Evolutionary conservation across 371 early-diverging fungal genomes (phyloP), one percentile per base, ranked within the genome.

Genomic region (Mortierella sp.): DNA sequence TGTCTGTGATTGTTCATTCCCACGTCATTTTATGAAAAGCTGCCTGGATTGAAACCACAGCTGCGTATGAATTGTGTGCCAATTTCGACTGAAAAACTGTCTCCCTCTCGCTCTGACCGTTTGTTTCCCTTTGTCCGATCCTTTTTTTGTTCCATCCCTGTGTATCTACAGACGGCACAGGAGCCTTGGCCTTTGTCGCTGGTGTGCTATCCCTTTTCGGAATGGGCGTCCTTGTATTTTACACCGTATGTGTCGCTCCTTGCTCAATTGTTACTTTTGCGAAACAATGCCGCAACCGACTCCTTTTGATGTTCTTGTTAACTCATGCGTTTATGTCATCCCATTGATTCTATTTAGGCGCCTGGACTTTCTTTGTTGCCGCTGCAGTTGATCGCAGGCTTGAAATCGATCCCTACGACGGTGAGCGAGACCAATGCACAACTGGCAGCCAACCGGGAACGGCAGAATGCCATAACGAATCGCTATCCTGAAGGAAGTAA

Each of bases 191-290:
- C 22, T 84, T 84, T 74, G 76, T 84, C 10, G 74, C 74, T 0
- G 84, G 84, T 5, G 84, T 84, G 6, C 19, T 84, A 31, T 58
- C 76, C 22, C 64, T 84, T 14, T 24, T 73, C 4, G 84, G 84
- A 47, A 84, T 84, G 84, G 70, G 68, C 22, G 71, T 84, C 41
- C 74, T 84, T n/a, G 77, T 84, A 34, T 84, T 75, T 50, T 79
- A 79, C 63, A 73, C 79, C 40, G 84, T 83, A 76, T 44, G 83
- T 58, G 22, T 22, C 37, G 10, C 19, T 22, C 22, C 2, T 37
- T 31, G 19, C 19, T 34, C 37, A 58, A 34, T 34, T 14, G 34
- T 19, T 19, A 19, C 22, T 9, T 24, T 24, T 34, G n/a, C n/a
- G n/a, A n/a, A n/a, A n/a, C n/a, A n/a, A n/a, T n/a, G n/a, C n/a